A percentile compares a stretch with the other conserved stretches of the same genome.
Evolutionary conservation across 495 filamentous ascomycete species (phyloP).

Genomic region (Neurospora sp.): DNA sequence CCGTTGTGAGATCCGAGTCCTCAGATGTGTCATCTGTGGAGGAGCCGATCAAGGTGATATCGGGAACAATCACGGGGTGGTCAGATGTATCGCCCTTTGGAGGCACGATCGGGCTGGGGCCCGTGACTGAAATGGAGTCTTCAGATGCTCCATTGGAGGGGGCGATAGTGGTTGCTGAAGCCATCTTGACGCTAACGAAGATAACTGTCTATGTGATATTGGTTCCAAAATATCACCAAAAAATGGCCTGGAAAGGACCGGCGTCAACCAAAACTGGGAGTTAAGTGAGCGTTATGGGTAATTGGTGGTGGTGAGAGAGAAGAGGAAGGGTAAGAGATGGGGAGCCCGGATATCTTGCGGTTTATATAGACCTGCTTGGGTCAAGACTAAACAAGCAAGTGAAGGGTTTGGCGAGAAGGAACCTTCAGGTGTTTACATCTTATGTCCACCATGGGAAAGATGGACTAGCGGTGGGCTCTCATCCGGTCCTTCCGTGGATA

Average conservation of each 20-base stretch:
- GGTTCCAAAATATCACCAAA: not conserved
- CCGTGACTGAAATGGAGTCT: not conserved
- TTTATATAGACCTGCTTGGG: not conserved
- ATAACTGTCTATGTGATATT: not conserved
- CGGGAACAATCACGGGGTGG: rapidly evolving
- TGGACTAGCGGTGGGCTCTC: not conserved
- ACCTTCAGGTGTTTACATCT: not conserved
- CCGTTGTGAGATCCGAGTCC: not conserved
- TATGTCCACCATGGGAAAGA: not conserved
- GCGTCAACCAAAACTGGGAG: not conserved
- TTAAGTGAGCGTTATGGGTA: not conserved
- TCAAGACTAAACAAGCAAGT: not conserved
- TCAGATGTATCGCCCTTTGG: not conserved
- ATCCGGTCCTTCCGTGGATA: not conserved
- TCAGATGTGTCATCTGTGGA: not conserved
- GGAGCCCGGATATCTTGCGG: not conserved
- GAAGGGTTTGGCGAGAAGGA: not conserved
- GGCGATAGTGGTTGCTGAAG: not conserved
- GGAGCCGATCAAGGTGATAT: not conserved
- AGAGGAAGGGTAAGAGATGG: not conserved
- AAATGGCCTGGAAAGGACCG: not conserved
- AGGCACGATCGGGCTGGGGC: not conserved
- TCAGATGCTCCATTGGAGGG: not conserved
- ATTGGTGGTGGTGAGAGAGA: not conserved
- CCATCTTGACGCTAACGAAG: not conserved